Evolutionary conservation across 495 filamentous ascomycete genomes (phyloP).

Genomic region (Daldinia concentrica): DNA sequence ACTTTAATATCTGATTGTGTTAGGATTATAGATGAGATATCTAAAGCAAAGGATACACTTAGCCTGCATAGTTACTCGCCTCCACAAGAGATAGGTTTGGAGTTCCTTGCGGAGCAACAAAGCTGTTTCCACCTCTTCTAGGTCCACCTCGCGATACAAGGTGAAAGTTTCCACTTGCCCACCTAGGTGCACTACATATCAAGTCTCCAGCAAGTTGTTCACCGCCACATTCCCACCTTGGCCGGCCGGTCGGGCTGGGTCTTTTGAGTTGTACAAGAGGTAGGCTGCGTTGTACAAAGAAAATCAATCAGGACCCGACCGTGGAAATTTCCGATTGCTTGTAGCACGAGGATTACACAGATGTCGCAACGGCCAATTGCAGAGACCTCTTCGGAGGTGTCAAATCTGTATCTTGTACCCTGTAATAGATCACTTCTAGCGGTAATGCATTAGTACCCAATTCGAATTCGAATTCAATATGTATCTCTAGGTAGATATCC

Average conservation of each 20-base stretch:
- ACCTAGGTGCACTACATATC: neutral
- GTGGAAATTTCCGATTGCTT: neutral
- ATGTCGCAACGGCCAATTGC: neutral
- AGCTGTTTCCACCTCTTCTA: neutral
- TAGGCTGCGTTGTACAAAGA: neutral
- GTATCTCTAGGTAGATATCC: neutral
- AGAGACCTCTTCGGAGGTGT: neutral
- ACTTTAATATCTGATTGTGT: too few species aligned
- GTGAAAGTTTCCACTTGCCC: neutral
- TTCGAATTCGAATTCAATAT: neutral
- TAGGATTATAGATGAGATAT: too few species aligned
- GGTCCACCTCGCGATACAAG: neutral
- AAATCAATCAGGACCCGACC: neutral
- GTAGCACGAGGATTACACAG: neutral
- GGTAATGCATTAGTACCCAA: neutral
- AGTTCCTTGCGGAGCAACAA: neutral
- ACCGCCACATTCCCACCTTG: neutral
- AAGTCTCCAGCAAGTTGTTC: neutral
- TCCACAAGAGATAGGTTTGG: neutral
- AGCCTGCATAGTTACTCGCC: too few species aligned
- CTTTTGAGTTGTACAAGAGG: neutral
- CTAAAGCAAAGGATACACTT: too few species aligned
- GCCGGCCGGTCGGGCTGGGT: neutral
- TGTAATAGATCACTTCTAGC: neutral
- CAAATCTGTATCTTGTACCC: neutral